These are phyloP conservation scores for Mycena olivaceomarginata DNA, from an alignment of 768 basidiomycete genomes.

Conservation along the genomic window DNA sequence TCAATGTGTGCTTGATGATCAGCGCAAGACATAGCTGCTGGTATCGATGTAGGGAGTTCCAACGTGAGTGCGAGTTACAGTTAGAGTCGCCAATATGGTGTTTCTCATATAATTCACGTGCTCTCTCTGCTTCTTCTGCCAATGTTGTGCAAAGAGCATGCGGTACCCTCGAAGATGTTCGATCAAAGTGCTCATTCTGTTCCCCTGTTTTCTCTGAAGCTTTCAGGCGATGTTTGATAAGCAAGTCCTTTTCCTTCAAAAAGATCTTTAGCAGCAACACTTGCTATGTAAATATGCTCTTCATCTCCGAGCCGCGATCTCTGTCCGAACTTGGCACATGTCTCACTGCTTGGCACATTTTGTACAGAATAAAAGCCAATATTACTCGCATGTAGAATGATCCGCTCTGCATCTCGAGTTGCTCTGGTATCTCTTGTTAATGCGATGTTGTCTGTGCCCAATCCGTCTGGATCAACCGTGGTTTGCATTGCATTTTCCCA, in stretches of 20 bases:
- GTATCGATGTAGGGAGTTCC: neutral
- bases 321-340: neutral
- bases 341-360: neutral
- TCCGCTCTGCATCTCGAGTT: conserved; percentile 2
- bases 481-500: conserved; percentile 31
- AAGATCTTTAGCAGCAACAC: conserved; percentile 12
- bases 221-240: conserved; percentile 16
- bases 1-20: neutral
- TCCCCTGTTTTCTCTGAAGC: neutral
- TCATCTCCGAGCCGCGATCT: conserved; percentile 1
- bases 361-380: neutral
- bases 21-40: neutral
- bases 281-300: neutral
- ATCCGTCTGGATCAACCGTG: neutral
- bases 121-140: conserved; percentile 25
- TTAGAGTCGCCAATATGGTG: too few species aligned
- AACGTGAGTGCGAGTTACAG: neutral
- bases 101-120: conserved; percentile 2
- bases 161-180: neutral
- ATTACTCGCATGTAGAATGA: neutral
- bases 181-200: neutral
- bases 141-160: conserved; percentile 34
- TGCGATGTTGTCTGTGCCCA: neutral
- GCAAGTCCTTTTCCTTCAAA: neutral
- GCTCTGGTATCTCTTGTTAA: conserved; percentile 8